These are phyloP conservation scores for Yamadazyma triangularis DNA, from an alignment of 1,139 yeast genomes.

Conservation along the genomic window DNA sequence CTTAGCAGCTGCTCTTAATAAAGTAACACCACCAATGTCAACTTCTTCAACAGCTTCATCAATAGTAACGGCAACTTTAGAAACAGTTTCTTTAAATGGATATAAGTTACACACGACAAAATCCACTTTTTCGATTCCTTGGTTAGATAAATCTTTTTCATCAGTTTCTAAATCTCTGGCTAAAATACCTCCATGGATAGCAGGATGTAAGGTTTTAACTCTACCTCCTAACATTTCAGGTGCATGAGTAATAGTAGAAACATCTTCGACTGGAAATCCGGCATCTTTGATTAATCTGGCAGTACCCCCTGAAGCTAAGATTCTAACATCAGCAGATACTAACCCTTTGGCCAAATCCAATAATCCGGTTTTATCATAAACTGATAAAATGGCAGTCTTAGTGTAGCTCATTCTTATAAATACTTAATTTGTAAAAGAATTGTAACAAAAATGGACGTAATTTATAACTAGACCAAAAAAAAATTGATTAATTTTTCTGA, in stretches of 20 bases:
- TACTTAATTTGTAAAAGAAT: neutral
- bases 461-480: constrained; percentile 1
- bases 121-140: constrained; percentile 92
- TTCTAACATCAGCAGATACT: constrained; percentile 79
- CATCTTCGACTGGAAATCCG: constrained; percentile 97
- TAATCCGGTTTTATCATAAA: constrained; percentile 94
- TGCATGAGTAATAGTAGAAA: constrained; percentile 90
- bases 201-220: constrained; percentile 97
- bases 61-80: constrained; percentile 91
- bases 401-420: constrained; percentile 35
- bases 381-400: constrained; percentile 92
- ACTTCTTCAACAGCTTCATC: constrained; percentile 98
- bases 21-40: constrained; percentile 97
- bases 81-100: constrained; percentile 96
- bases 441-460: neutral
- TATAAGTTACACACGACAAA: constrained; percentile 95
- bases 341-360: constrained; percentile 95
- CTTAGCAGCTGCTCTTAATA: constrained; percentile 97
- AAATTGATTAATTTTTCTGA: neutral
- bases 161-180: constrained; percentile 91
- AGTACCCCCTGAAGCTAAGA: constrained; percentile 97
- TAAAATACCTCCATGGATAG: constrained; percentile 96
- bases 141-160: constrained; percentile 79
- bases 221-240: constrained; percentile 99
- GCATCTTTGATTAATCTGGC: constrained; percentile 93